Base-by-base conservation (phyloP, 1,284 basidiomycete species). In the Cryptococcus sp. region DNA sequence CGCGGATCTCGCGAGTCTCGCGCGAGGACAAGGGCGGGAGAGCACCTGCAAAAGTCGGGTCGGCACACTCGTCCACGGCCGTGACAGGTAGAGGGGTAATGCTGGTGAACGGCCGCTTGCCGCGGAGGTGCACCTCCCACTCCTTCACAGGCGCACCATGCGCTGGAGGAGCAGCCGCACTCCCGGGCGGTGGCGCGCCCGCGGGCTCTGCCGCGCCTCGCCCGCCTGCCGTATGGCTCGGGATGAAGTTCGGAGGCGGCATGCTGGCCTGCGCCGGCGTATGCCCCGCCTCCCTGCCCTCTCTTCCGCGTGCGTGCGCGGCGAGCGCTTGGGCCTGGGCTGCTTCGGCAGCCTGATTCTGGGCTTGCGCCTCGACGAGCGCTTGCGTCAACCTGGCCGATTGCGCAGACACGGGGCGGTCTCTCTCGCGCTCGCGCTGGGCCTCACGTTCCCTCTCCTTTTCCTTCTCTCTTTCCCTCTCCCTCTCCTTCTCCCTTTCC, bases 81-180 rank as follows among this genome's bases (percentile, higher is more conserved):
- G 78, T 73, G 43, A 85, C 78, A 3, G 87, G 85, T 2, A 91
- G 82, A 52, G 82, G 76, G 9, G 83, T 82, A 49, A 90, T 80
- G 18, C 80, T 80, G 6, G 88, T 90, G 50, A 85, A 82, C 37
- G 80, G 79, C 24, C 82, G 81, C 69, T 86, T 85, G 55, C 85
- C 79, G 8, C 79, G 79, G 13, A 78, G 80, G 66, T 65, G 57
- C 4, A 54, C 46, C 58, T 73, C 67, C 76, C 76, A 78, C 42
- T 71, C 73, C 57, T 68, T 68, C 18, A 76, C 67, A 0, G 74
- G 77, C 11, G 77, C 60, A 24, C 67, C 69, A 38, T 69, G 62
- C 6, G 68, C 23, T 61, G 46, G 69, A n/a, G 71, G 60, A n/a
- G 72, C 64, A n/a, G 68, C 67, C 33, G 60, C 57, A 52, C 60